Evolutionary conservation across 805 yeast genomes (phyloP).

Genomic region (Zygoascus tannicola): DNA sequence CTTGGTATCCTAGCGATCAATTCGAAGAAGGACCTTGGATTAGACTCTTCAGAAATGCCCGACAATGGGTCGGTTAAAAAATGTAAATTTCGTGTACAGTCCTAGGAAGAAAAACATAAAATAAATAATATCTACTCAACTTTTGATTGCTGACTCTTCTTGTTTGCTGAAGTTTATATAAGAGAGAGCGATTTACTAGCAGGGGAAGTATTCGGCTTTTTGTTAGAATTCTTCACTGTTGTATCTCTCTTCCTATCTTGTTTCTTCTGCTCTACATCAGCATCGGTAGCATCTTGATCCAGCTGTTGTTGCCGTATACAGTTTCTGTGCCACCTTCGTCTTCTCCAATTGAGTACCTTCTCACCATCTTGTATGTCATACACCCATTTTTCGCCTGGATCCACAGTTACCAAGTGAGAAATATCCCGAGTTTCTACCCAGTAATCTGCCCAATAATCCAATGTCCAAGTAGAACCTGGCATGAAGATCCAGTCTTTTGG

Average conservation of each 20-base stretch:
- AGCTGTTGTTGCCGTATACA: conserved; percentile 10
- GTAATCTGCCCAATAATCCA: conserved; percentile 48
- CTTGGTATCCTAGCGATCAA: conserved; percentile 69
- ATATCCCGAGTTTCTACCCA: conserved; percentile 46
- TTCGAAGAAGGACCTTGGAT: conserved; percentile 97
- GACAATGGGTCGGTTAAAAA: conserved; percentile 65
- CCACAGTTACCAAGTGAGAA: conserved; percentile 50
- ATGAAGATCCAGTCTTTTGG: conserved; percentile 18
- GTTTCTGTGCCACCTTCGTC: conserved; percentile 21
- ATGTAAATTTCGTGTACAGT: no score
- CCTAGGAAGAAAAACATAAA: no score
- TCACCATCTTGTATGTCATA: conserved; percentile 44
- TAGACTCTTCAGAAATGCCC: conserved; percentile 80
- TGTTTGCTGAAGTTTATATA: no score
- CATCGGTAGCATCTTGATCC: neutral
- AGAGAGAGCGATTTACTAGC: no score
- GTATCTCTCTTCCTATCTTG: neutral
- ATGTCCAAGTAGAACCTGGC: conserved; percentile 41
- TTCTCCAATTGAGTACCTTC: conserved; percentile 10
- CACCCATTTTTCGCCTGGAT: conserved; percentile 77
- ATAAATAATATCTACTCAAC: no score
- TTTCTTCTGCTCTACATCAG: no score
- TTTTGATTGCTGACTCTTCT: no score
- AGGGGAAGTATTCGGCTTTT: no score
- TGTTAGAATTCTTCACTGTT: no score